Evolutionary conservation across 2,329 filamentous ascomycete species (phyloP), one percentile per base, ranked within the genome.

Genomic region (Epichloe bromicola): DNA sequence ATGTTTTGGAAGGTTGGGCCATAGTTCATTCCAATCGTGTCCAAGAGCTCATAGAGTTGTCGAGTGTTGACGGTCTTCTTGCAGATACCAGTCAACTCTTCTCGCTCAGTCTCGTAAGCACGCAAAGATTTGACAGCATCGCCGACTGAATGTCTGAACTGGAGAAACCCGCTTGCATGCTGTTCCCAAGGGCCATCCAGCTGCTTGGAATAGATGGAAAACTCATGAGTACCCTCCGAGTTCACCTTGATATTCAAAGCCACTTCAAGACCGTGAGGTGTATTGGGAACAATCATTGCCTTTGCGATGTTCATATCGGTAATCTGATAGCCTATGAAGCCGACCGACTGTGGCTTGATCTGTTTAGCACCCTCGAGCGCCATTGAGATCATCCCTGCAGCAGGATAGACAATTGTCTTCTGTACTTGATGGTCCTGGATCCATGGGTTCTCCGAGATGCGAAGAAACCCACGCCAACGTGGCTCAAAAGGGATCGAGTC

Each of bases 21-120:
- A 50, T 78, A 78, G 46, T 73, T 70, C 63, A 78, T 71, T 12
- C 75, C 75, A 1, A 75, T 67, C 10, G 70, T 67, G 49, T 77
- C 70, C 5, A 78, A 63, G 4, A 64, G 61, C 53, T 77, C 73
- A 53, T 79, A 79, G 4, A 78, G 61, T 48, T 76, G 71, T 3
- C 71, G 65, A 7, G 73, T 67, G 3, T 64, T 60, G 5, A 73
- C 40, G 1, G 51, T n/a, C 15, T 68, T 61, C 3, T 60, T 60
- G 59, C 69, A 72, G 0, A 51, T 47, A 4, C 54, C 30, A 5
- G 60, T 57, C 10, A 67, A 52, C 2, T 55, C 46, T 14, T 59
- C 53, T 48, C 61, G 62, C 20, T 54, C 50, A 17, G 53, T n/a
- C 33, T 56, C 51, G 51, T 63, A 56, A 19, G 58, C 53, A 7